These are phyloP conservation scores for Pichia sp. DNA, from an alignment of 1,139 yeast species.

Conservation along the genomic window DNA sequence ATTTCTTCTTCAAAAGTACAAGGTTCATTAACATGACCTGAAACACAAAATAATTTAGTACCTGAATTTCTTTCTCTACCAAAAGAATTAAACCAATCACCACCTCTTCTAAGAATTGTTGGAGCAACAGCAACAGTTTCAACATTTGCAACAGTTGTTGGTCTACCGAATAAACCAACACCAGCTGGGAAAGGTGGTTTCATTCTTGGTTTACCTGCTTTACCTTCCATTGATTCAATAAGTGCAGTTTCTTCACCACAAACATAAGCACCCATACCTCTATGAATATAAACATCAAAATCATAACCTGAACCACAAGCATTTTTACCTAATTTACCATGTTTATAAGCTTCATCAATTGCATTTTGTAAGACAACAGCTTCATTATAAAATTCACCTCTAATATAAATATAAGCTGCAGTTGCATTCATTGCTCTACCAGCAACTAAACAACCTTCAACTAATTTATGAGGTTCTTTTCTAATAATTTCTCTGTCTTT, in stretches of 20 bases:
- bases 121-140: constrained; percentile 89
- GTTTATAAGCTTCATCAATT: constrained; percentile 78
- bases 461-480: constrained; percentile 84
- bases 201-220: constrained; percentile 87
- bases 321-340: constrained; percentile 72
- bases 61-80: constrained; percentile 84
- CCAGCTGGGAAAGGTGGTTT: constrained; percentile 96
- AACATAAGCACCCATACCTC: constrained; percentile 89
- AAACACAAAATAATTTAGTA: constrained; percentile 75
- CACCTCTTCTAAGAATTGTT: constrained; percentile 82
- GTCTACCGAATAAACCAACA: constrained; percentile 85
- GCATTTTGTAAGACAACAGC: constrained; percentile 66
- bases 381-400: constrained; percentile 86
- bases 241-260: constrained; percentile 91
- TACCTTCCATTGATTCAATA: constrained; percentile 83
- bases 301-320: constrained; percentile 84
- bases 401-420: constrained; percentile 82
- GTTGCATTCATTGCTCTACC: constrained; percentile 92
- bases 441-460: constrained; percentile 80
- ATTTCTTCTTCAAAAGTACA: constrained; percentile 91
- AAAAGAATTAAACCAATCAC: constrained; percentile 75
- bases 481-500: constrained; percentile 85
- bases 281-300: constrained; percentile 74
- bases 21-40: constrained; percentile 87
- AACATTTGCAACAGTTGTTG: constrained; percentile 82